Conservation (phyloP, 768 basidiomycete species). For the Thelephora ganbajun region DNA sequence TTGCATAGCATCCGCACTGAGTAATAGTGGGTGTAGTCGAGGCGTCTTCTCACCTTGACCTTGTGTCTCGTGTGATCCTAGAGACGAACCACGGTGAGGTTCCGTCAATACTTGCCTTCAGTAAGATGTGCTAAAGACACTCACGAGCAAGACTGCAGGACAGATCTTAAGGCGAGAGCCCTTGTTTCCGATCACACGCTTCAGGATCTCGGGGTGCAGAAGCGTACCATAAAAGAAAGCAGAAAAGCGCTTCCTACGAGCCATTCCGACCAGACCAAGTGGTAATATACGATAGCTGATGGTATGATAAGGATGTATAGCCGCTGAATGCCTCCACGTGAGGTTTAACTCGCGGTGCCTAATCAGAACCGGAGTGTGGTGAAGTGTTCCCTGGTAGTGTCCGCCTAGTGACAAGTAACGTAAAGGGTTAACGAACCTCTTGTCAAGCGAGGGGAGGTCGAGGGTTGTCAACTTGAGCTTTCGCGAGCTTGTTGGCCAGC, state of each 20-base stretch:
- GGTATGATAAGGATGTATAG: too few relatives aligned
- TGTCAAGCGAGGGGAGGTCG: too few relatives aligned
- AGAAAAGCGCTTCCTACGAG: conserved; percentile 5
- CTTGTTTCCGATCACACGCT: conserved; percentile 57
- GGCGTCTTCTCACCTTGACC: conserved; percentile 36
- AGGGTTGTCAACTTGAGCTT: too few relatives aligned
- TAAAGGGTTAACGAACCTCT: too few relatives aligned
- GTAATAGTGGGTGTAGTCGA: background rate
- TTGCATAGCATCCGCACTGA: background rate
- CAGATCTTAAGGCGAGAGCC: conserved; percentile 51
- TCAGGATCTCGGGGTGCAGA: conserved; percentile 75
- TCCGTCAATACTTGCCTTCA: background rate
- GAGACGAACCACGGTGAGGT: background rate
- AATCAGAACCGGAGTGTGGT: too few relatives aligned
- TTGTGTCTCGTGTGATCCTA: conserved; percentile 75
- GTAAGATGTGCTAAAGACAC: conserved; percentile 11
- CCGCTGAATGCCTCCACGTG: too few relatives aligned
- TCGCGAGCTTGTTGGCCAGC: too few relatives aligned
- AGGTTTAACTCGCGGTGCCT: too few relatives aligned
- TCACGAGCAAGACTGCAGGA: conserved; percentile 62
- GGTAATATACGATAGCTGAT: too few relatives aligned
- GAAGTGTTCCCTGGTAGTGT: too few relatives aligned
- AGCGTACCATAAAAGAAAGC: conserved; percentile 89
- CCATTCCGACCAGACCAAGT: too few relatives aligned
- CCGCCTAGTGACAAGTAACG: too few relatives aligned